A percentile compares a stretch with the other conserved stretches of the same genome.
Evolutionary conservation across 2,329 filamentous ascomycete genomes (phyloP).

Genomic region (Triangularia setosa): DNA sequence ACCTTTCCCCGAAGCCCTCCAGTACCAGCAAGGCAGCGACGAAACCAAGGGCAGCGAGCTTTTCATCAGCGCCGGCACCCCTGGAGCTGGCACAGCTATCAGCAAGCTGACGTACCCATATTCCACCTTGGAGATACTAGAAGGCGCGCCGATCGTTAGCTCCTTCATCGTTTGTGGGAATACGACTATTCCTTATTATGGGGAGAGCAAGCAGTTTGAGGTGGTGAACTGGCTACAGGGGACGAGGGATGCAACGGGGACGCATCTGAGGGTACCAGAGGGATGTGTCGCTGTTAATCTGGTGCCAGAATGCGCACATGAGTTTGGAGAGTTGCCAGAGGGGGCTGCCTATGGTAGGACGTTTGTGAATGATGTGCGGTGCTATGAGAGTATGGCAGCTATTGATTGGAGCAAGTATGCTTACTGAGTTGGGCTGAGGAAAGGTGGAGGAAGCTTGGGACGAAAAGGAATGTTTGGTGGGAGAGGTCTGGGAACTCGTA

Average conservation of each 20-base stretch:
- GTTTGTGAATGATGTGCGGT: constrained; percentile 15
- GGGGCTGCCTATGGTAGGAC: background rate
- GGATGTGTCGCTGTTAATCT: constrained; percentile 6
- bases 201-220: background rate
- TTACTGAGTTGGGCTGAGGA: background rate
- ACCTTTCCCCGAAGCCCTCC: background rate
- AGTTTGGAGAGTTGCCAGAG: background rate
- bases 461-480: background rate
- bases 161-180: constrained; percentile 1
- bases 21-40: background rate
- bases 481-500: background rate
- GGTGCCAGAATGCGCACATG: constrained; percentile 6
- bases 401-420: constrained; percentile 2
- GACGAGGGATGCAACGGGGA: constrained; percentile 7
- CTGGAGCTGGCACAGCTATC: background rate
- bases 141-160: background rate
- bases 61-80: background rate
- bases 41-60: background rate
- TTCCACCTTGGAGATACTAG: constrained; percentile 4
- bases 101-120: background rate
- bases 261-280: constrained; percentile 5
- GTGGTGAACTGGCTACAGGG: constrained; percentile 10
- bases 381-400: constrained; percentile 10
- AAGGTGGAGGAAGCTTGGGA: background rate
- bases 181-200: constrained; percentile 9